These are phyloP conservation scores for Pisolithus orientalis DNA, from an alignment of 768 basidiomycete genomes.

Conservation along the genomic window DNA sequence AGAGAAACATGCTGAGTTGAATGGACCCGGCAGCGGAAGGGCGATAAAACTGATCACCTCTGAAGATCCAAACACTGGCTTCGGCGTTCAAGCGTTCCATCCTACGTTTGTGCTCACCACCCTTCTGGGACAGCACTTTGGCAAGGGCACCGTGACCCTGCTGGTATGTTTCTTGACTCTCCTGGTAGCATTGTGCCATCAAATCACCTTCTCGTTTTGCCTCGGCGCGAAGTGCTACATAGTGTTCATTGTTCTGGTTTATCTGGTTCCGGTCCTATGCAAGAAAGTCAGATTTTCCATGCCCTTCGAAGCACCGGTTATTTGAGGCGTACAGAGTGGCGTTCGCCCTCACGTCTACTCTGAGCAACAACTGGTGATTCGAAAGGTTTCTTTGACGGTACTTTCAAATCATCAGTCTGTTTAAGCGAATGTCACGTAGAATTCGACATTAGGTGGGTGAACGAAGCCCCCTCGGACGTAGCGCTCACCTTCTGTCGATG, in stretches of 20 bases:
- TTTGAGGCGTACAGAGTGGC: constrained; percentile 11
- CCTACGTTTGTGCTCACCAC: constrained; percentile 68
- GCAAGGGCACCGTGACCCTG: constrained; percentile 70
- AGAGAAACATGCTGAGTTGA: neutral
- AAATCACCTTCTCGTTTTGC: constrained; percentile 76
- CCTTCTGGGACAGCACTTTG: constrained; percentile 75
- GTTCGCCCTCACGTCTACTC: constrained; percentile 11
- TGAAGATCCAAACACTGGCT: constrained; percentile 85
- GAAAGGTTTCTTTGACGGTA: constrained; percentile 8
- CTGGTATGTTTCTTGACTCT: constrained; percentile 71
- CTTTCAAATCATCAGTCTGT: neutral
- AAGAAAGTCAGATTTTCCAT: neutral
- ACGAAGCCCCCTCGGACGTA: too few species aligned
- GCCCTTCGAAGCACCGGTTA: neutral
- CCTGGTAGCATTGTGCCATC: constrained; percentile 66
- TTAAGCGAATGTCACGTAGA: too few species aligned
- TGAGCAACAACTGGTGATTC: constrained; percentile 7
- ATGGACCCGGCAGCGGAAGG: neutral
- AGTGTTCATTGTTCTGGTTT: constrained; percentile 68
- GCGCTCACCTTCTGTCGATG: constrained; percentile 9
- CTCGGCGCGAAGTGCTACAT: constrained; percentile 60
- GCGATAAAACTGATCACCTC: constrained; percentile 39
- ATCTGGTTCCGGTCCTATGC: constrained; percentile 48
- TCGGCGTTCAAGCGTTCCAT: constrained; percentile 78
- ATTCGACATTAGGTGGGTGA: too few species aligned